Conservation (phyloP, 371 early-diverging fungal genomes). For the Apophysomyces trapeziformis region DNA sequence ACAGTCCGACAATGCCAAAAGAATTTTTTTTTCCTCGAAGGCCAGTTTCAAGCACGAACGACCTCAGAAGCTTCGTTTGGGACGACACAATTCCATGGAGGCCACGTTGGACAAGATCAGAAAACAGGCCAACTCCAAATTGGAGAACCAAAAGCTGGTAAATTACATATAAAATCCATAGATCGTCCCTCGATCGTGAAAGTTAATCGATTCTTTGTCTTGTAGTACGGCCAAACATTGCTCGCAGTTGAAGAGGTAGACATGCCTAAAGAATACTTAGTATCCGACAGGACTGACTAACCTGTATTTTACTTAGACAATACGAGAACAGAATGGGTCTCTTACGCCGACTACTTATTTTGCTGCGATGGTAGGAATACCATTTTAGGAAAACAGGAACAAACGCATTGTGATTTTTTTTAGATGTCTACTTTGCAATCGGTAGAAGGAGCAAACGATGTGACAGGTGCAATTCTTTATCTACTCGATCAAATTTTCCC, state of each 20-base stretch:
- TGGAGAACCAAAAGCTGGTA: constrained; percentile 83
- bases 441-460: constrained; percentile 48
- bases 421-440: constrained; percentile 75
- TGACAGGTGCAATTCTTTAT: constrained; percentile 75
- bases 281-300: background rate
- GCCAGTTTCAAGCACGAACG: background rate
- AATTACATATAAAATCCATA: background rate
- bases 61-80: background rate
- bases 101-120: constrained; percentile 56
- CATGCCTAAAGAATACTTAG: background rate
- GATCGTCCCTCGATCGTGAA: background rate
- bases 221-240: constrained; percentile 73
- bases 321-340: constrained; percentile 72
- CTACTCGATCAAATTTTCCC: constrained; percentile 83
- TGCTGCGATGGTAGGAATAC: constrained; percentile 74
- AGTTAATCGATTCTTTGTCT: background rate
- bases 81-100: constrained; percentile 42
- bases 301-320: constrained; percentile 51
- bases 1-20: constrained; percentile 28
- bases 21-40: constrained; percentile 19
- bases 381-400: background rate
- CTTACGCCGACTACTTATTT: constrained; percentile 85
- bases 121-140: constrained; percentile 75
- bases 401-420: constrained; percentile 9
- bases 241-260: constrained; percentile 86